phyloP scores from a whole-genome alignment of 2,329 filamentous ascomycete genomes.

The Magnaporthiopsis incrustans region DNA sequence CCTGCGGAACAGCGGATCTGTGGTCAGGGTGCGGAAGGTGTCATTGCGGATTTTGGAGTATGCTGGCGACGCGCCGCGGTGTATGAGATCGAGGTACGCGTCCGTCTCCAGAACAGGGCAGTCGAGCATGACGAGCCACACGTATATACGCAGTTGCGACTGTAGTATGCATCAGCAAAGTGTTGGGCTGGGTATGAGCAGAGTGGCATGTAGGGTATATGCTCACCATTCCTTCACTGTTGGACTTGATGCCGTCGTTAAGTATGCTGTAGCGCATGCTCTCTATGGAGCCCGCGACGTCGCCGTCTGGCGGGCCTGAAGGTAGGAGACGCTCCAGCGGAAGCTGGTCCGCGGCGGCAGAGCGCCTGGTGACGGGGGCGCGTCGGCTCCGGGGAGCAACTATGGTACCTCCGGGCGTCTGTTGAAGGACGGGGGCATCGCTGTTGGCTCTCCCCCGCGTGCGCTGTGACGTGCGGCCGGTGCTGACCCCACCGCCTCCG shows the following conservation, averaged over 20 bases:
- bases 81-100: conserved; percentile 80
- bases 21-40: conserved; percentile 92
- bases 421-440: conserved; percentile 46
- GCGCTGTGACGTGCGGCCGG: conserved; percentile 45
- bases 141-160: conserved; percentile 90
- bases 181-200: background rate
- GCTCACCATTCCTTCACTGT: conserved; percentile 72
- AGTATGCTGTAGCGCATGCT: conserved; percentile 66
- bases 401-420: conserved; percentile 27
- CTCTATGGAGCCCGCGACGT: conserved; percentile 58
- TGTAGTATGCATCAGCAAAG: conserved; percentile 27
- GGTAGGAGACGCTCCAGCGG: conserved; percentile 69
- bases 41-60: conserved; percentile 98
- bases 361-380: conserved; percentile 33
- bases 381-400: conserved; percentile 29
- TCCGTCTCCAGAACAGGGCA: conserved; percentile 79
- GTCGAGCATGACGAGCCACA: conserved; percentile 91
- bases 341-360: conserved; percentile 44
- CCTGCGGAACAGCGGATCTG: conserved; percentile 92
- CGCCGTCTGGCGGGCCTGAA: conserved; percentile 68
- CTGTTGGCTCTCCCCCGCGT: conserved; percentile 57
- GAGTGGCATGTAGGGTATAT: background rate
- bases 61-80: conserved; percentile 86
- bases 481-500: conserved; percentile 27
- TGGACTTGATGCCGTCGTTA: conserved; percentile 66